phyloP scores from a whole-genome alignment of 495 filamentous ascomycete species.

The Penicillium mononematosum region DNA sequence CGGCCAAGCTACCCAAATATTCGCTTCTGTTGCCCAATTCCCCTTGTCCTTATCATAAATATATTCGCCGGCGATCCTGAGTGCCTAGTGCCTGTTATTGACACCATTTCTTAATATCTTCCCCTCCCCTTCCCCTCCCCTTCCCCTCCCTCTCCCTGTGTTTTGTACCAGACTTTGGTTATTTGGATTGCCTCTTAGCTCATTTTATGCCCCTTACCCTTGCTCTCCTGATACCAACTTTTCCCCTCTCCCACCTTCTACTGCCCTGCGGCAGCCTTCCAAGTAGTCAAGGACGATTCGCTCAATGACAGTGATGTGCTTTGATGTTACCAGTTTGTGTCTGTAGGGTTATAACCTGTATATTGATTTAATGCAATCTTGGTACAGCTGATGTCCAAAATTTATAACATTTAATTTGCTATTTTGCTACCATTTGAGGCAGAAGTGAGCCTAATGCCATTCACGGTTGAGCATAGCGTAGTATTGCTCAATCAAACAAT shows the following conservation, averaged over 20 bases:
- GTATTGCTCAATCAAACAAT: too few relatives aligned
- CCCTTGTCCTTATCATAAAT: conserved; percentile 34
- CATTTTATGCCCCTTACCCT: background rate
- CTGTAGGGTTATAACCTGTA: conserved; percentile 1
- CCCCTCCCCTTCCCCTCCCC: conserved; percentile 4
- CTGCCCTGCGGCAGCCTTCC: background rate
- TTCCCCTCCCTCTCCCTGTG: background rate
- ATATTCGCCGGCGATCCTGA: conserved; percentile 24
- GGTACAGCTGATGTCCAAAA: background rate
- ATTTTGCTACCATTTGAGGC: background rate
- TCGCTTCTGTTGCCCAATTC: conserved; percentile 16
- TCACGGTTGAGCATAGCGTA: too few relatives aligned
- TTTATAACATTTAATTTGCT: background rate
- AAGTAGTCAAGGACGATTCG: conserved; percentile 10
- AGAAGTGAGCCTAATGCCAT: too few relatives aligned
- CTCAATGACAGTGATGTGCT: conserved; percentile 15
- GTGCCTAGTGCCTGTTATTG: conserved; percentile 19
- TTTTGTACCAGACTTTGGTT: conserved; percentile 6
- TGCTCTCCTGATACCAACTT: conserved; percentile 9
- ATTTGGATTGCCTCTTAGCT: background rate
- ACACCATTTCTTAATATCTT: conserved; percentile 24
- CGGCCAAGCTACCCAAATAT: conserved; percentile 10
- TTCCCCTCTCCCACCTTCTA: background rate
- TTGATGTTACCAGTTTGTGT: background rate
- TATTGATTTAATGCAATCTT: background rate